Evolutionary conservation across 2,329 filamentous ascomycete genomes (phyloP).

Genomic region (Pseudogymnoascus sp.): DNA sequence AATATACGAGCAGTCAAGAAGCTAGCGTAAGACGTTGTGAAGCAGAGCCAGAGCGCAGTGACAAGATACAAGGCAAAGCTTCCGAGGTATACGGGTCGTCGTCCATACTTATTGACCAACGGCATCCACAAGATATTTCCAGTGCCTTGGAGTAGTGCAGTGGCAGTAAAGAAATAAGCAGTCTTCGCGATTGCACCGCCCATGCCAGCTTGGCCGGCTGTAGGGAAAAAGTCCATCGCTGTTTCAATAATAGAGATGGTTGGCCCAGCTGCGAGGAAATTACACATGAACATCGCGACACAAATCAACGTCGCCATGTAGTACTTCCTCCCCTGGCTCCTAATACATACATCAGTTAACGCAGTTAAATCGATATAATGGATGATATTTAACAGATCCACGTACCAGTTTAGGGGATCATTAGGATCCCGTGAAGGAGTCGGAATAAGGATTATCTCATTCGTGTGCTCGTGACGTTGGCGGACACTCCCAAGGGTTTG

Average conservation of each 20-base stretch:
- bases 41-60: constrained; percentile 14
- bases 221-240: constrained; percentile 18
- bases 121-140: constrained; percentile 21
- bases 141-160: constrained; percentile 16
- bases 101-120: constrained; percentile 20
- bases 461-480: constrained; percentile 17
- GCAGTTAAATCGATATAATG: background rate
- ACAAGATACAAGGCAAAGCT: constrained; percentile 16
- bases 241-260: constrained; percentile 18
- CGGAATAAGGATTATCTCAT: constrained; percentile 25
- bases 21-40: constrained; percentile 15
- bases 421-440: constrained; percentile 29
- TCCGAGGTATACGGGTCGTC: constrained; percentile 17
- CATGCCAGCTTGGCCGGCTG: constrained; percentile 8
- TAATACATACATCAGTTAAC: background rate
- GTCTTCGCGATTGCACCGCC: constrained; percentile 15
- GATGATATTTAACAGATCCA: background rate
- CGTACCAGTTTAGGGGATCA: constrained; percentile 30
- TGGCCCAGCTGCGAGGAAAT: constrained; percentile 21
- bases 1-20: constrained; percentile 18
- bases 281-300: constrained; percentile 19
- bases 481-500: constrained; percentile 17
- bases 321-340: background rate
- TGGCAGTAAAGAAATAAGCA: constrained; percentile 20
- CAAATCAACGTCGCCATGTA: constrained; percentile 18